phyloP scores from a whole-genome alignment of 2,329 filamentous ascomycete species.

The Clarireedia monteithiana region DNA sequence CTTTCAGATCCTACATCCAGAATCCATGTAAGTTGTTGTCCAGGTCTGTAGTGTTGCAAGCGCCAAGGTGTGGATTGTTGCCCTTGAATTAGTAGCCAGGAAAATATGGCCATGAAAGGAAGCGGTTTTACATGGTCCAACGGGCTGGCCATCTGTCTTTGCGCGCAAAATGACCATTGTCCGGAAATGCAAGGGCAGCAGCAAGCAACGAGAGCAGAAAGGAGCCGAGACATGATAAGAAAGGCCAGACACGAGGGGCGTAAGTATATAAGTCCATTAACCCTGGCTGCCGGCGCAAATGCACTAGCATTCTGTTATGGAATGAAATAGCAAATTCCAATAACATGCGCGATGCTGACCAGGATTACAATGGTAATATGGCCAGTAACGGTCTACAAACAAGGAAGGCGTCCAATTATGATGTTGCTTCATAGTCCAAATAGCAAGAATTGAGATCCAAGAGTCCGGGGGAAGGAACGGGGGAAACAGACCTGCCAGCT shows the following conservation, averaged over 20 bases:
- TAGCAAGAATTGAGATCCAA: constrained; percentile 31
- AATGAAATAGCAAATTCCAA: constrained; percentile 17
- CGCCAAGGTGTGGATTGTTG: constrained; percentile 25
- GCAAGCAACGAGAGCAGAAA: constrained; percentile 26
- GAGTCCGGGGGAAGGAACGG: constrained; percentile 44
- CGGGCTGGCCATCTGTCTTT: constrained; percentile 19
- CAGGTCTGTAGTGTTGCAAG: constrained; percentile 26
- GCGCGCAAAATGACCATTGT: constrained; percentile 21
- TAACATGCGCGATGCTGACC: constrained; percentile 25
- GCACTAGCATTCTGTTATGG: constrained; percentile 29
- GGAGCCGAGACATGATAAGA: constrained; percentile 28
- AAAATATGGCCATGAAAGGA: constrained; percentile 19
- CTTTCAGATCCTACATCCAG: constrained; percentile 95
- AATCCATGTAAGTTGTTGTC: constrained; percentile 68
- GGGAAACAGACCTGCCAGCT: constrained; percentile 99
- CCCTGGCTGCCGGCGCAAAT: constrained; percentile 29
- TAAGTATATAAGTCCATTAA: constrained; percentile 19
- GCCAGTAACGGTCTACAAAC: constrained; percentile 19
- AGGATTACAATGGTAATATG: constrained; percentile 24
- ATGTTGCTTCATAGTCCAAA: constrained; percentile 29
- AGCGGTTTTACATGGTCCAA: constrained; percentile 24
- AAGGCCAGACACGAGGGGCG: constrained; percentile 22
- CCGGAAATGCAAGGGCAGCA: constrained; percentile 22
- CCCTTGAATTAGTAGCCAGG: constrained; percentile 25
- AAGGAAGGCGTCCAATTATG: constrained; percentile 27